Percentiles rank a stretch among this genome's conserved stretches.
phyloP scores from a whole-genome alignment of 495 filamentous ascomycete species.

The Poronia punctata region DNA sequence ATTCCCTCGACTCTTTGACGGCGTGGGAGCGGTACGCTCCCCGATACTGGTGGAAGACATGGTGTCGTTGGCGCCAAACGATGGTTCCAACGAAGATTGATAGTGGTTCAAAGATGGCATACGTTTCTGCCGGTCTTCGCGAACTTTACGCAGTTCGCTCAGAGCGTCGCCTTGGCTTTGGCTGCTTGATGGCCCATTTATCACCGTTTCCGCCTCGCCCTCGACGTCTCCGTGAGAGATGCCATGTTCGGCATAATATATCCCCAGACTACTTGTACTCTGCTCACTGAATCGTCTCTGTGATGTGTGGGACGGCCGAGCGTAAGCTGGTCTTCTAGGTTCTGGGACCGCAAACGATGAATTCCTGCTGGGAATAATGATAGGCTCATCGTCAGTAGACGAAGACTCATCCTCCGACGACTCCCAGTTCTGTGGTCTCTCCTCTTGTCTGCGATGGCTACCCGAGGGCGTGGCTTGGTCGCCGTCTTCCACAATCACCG shows the following conservation, averaged over 20 bases:
- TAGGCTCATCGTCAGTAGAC: slow-evolving; percentile 60
- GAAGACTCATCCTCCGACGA: slow-evolving; percentile 44
- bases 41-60: slow-evolving; percentile 61
- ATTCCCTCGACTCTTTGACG: slow-evolving; percentile 53
- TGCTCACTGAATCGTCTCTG: slow-evolving; percentile 39
- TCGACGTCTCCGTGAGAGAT: slow-evolving; percentile 20
- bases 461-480: slow-evolving; percentile 19
- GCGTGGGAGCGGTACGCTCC: slow-evolving; percentile 59
- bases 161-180: slow-evolving; percentile 39
- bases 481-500: slow-evolving; percentile 44
- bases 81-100: slow-evolving; percentile 11
- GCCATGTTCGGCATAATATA: slow-evolving; percentile 18
- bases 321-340: slow-evolving; percentile 36
- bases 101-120: slow-evolving; percentile 23
- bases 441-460: slow-evolving; percentile 14
- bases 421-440: slow-evolving; percentile 25
- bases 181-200: slow-evolving; percentile 35
- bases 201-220: slow-evolving; percentile 53
- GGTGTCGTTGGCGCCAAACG: slow-evolving; percentile 16
- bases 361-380: slow-evolving; percentile 57
- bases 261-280: slow-evolving; percentile 34
- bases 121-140: slow-evolving; percentile 55
- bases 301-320: slow-evolving; percentile 50
- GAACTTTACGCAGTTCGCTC: slow-evolving; percentile 64
- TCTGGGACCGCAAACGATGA: slow-evolving; percentile 55